A percentile compares a stretch with the other conserved stretches of the same genome.
Conservation (phyloP, 2,329 filamentous ascomycete species). For the Bretziella fagacearum region DNA sequence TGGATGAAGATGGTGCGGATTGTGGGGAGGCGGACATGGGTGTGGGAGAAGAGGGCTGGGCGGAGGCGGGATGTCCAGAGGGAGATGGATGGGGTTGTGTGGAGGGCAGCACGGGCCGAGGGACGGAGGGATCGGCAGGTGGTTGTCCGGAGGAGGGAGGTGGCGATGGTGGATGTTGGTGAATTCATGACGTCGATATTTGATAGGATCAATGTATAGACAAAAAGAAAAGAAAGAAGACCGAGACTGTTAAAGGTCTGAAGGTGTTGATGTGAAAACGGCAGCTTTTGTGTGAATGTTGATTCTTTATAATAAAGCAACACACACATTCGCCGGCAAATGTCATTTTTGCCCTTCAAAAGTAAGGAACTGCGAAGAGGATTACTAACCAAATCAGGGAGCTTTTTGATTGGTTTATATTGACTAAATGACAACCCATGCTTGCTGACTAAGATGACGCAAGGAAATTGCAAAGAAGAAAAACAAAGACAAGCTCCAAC, state of each 20-base stretch:
- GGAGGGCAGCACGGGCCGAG: background rate
- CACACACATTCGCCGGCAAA: background rate
- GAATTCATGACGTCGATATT: slow-evolving; percentile 5
- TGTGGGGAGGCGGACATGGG: slow-evolving; percentile 21
- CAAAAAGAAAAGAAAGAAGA: background rate
- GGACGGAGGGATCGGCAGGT: background rate
- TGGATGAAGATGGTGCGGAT: slow-evolving; percentile 87
- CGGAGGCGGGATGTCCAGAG: slow-evolving; percentile 13
- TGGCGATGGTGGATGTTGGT: slow-evolving; percentile 6
- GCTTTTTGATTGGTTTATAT: slow-evolving; percentile 7
- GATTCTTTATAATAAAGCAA: slow-evolving; percentile 1
- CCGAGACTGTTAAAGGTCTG: too few relatives aligned
- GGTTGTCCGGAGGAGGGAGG: slow-evolving; percentile 12
- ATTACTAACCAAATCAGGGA: slow-evolving; percentile 10
- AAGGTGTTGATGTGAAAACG: too few relatives aligned
- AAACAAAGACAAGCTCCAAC: background rate
- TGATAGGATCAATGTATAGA: background rate
- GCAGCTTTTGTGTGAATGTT: background rate
- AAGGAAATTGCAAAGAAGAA: background rate
- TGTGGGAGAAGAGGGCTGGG: slow-evolving; percentile 14
- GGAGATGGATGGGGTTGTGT: background rate
- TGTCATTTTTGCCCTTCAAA: slow-evolving; percentile 3
- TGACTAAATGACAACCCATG: background rate
- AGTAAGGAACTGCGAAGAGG: slow-evolving; percentile 4
- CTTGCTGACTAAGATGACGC: slow-evolving; percentile 12